Percentiles rank a stretch among this genome's conserved stretches.
Evolutionary conservation across 305 asterid genomes (phyloP).

Genomic region (Fraxinus platypoda): DNA sequence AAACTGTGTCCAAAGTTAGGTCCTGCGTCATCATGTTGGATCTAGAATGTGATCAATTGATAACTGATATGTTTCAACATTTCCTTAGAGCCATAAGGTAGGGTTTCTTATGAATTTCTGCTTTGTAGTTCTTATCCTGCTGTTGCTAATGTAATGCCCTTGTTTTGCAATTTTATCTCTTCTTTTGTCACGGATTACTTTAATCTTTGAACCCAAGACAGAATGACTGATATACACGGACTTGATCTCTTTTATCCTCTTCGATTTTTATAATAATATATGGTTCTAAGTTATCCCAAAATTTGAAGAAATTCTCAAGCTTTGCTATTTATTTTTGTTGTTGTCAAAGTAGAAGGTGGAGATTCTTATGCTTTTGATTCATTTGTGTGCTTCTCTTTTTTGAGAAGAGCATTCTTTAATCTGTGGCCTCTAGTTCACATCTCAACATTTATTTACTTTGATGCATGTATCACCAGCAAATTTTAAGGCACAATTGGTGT

Average conservation of each 20-base stretch:
- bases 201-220: not conserved
- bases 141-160: not conserved
- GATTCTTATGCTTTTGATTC: not conserved
- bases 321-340: not conserved
- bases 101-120: not conserved
- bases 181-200: not conserved
- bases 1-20: slow-evolving; percentile 87
- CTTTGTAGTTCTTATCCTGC: not conserved
- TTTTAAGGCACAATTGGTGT: not conserved
- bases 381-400: not conserved
- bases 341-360: not conserved
- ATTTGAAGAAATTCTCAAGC: not conserved
- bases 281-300: not conserved
- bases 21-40: slow-evolving; percentile 98
- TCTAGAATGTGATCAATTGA: slow-evolving; percentile 83
- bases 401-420: not conserved
- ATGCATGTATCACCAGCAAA: not conserved
- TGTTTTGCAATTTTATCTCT: not conserved
- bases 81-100: slow-evolving; percentile 80
- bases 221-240: not conserved
- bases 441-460: not conserved
- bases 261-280: not conserved
- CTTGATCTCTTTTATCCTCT: not conserved
- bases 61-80: slow-evolving; percentile 79
- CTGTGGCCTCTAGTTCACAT: not conserved